phyloP scores from a whole-genome alignment of 2,329 filamentous ascomycete genomes.

The Stemphylium lycopersici region DNA sequence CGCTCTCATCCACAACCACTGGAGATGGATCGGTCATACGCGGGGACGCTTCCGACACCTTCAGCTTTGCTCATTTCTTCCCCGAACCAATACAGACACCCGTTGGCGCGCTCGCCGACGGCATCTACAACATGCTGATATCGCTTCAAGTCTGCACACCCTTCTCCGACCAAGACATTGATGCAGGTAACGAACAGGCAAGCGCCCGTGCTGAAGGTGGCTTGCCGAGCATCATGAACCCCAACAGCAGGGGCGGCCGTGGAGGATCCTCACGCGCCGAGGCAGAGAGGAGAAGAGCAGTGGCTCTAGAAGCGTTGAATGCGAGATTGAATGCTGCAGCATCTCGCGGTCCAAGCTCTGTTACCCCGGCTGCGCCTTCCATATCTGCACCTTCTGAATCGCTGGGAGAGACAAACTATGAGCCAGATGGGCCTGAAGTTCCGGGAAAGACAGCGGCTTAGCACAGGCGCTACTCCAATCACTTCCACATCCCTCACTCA shows the following conservation, averaged over 20 bases:
- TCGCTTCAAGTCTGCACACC: constrained; percentile 80
- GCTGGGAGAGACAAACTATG: constrained; percentile 51
- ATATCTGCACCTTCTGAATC: constrained; percentile 39
- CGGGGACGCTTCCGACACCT: constrained; percentile 94
- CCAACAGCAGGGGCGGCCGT: constrained; percentile 54
- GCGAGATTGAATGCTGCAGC: constrained; percentile 89
- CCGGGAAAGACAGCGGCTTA: constrained; percentile 31
- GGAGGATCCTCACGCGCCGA: constrained; percentile 78
- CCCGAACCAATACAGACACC: constrained; percentile 81
- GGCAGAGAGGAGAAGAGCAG: constrained; percentile 83
- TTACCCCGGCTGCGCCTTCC: constrained; percentile 48
- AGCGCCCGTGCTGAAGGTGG: constrained; percentile 67
- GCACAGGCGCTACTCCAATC: background rate
- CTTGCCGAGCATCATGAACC: constrained; percentile 64
- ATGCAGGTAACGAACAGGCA: constrained; percentile 73
- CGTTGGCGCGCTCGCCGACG: constrained; percentile 73
- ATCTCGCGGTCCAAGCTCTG: constrained; percentile 51
- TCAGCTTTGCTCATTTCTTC: constrained; percentile 95
- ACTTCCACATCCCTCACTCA: background rate
- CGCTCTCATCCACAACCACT: constrained; percentile 60
- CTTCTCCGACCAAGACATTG: constrained; percentile 81
- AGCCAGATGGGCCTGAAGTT: constrained; percentile 48
- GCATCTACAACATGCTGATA: constrained; percentile 76
- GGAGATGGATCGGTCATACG: constrained; percentile 65
- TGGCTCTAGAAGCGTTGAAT: constrained; percentile 90